Conservation (phyloP, 1,284 basidiomycete genomes). For the Taiwanofungus camphoratus region DNA sequence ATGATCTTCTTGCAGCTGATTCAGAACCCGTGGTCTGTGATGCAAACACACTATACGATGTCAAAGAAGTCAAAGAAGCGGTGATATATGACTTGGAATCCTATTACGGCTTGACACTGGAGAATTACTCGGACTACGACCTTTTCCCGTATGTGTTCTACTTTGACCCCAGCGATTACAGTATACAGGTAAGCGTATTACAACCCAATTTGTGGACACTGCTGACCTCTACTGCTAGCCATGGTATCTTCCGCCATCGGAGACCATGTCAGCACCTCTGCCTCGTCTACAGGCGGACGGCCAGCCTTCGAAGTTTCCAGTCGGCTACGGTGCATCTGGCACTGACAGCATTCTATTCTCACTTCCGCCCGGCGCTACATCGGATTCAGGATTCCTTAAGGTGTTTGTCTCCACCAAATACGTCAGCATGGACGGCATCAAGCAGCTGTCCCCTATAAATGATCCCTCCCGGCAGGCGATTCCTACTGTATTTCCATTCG, state of each 20-base stretch:
- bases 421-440: slow-evolving; percentile 1
- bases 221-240: background rate
- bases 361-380: background rate
- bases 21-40: background rate
- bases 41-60: background rate
- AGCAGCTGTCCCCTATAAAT: background rate
- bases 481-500: background rate
- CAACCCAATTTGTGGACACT: too few species aligned
- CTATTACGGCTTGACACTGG: slow-evolving; percentile 2
- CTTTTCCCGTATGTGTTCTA: slow-evolving; percentile 10
- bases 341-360: slow-evolving; percentile 7
- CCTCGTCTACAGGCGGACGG: background rate
- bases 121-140: slow-evolving; percentile 2
- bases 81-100: background rate
- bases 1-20: background rate
- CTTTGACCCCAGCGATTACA: slow-evolving; percentile 12
- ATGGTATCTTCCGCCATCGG: slow-evolving; percentile 9
- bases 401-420: slow-evolving; percentile 7
- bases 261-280: slow-evolving; percentile 3
- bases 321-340: slow-evolving; percentile 6
- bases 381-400: slow-evolving; percentile 12
- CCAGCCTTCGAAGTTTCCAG: background rate
- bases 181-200: slow-evolving; percentile 1
- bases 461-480: background rate
- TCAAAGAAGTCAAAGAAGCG: background rate